These are phyloP conservation scores for Vickermania spadyakhi DNA, from an alignment of 208 protist species.

Conservation along the genomic window DNA sequence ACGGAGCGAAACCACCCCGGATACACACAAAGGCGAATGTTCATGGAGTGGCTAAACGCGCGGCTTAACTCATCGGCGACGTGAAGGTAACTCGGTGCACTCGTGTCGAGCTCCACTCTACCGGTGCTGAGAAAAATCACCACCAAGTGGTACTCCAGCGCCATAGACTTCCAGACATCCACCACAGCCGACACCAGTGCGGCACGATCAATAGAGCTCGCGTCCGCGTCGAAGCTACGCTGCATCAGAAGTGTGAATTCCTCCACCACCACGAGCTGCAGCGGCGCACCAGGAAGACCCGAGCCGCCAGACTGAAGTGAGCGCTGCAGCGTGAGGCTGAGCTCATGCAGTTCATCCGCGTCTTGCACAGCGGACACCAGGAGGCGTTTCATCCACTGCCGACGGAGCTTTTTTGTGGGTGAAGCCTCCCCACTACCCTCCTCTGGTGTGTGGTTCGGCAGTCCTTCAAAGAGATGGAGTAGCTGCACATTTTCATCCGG, in stretches of 20 bases:
- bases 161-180: constrained; percentile 41
- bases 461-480: too few relatives aligned
- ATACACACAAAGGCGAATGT: constrained; percentile 40
- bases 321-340: not conserved
- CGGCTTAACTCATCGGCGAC: constrained; percentile 24
- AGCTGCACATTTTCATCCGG: not conserved
- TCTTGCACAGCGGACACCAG: not conserved
- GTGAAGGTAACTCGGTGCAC: not conserved
- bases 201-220: constrained; percentile 32
- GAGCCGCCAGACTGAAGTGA: not conserved
- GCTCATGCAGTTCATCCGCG: not conserved
- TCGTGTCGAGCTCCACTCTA: not conserved
- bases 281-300: constrained; percentile 2
- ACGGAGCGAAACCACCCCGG: constrained; percentile 4
- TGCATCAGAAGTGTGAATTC: constrained; percentile 32
- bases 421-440: too few relatives aligned
- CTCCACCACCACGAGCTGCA: constrained; percentile 48
- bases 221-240: constrained; percentile 26
- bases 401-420: too few relatives aligned
- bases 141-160: constrained; percentile 18
- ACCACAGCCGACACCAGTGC: constrained; percentile 25
- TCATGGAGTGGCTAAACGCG: constrained; percentile 54
- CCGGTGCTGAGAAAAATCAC: constrained; percentile 36
- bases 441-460: too few relatives aligned
- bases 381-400: not conserved